Evolutionary conservation across 495 filamentous ascomycete genomes (phyloP).

Genomic region (Penicillium canescens): DNA sequence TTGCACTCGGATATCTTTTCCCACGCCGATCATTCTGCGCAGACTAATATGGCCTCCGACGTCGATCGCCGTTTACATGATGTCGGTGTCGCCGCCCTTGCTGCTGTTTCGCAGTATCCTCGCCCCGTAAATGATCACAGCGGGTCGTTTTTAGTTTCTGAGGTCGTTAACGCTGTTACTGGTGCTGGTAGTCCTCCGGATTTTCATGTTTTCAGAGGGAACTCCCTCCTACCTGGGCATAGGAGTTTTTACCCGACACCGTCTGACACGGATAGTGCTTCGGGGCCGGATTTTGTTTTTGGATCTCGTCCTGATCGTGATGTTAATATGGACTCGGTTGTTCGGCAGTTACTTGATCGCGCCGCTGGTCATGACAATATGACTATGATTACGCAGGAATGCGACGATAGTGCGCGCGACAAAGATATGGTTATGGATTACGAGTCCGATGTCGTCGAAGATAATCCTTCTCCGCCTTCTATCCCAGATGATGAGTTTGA

Average conservation of each 20-base stretch:
- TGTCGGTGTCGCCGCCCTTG: slow-evolving; percentile 34
- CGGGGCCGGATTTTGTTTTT: slow-evolving; percentile 14
- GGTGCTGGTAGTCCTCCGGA: slow-evolving; percentile 1
- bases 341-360: slow-evolving; percentile 23
- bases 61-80: slow-evolving; percentile 25
- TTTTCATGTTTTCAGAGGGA: slow-evolving; percentile 5
- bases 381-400: slow-evolving; percentile 21
- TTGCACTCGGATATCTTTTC: slow-evolving; percentile 8
- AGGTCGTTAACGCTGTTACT: slow-evolving; percentile 35
- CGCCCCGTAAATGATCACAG: slow-evolving; percentile 18
- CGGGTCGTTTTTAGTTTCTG: slow-evolving; percentile 20
- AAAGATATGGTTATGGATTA: slow-evolving; percentile 33
- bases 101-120: slow-evolving; percentile 37
- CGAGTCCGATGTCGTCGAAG: slow-evolving; percentile 20
- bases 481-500: slow-evolving; percentile 29
- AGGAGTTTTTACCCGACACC: slow-evolving; percentile 19
- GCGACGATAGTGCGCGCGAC: slow-evolving; percentile 16
- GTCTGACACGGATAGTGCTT: slow-evolving; percentile 24
- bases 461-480: slow-evolving; percentile 12
- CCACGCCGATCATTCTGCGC: slow-evolving; percentile 1
- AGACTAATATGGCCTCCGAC: slow-evolving; percentile 9
- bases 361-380: slow-evolving; percentile 15
- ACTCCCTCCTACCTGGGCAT: slow-evolving; percentile 4
- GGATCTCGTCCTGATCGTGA: slow-evolving; percentile 10
- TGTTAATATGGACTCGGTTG: slow-evolving; percentile 17